Conservation (phyloP, 768 basidiomycete genomes). For the Suillus subluteus region DNA sequence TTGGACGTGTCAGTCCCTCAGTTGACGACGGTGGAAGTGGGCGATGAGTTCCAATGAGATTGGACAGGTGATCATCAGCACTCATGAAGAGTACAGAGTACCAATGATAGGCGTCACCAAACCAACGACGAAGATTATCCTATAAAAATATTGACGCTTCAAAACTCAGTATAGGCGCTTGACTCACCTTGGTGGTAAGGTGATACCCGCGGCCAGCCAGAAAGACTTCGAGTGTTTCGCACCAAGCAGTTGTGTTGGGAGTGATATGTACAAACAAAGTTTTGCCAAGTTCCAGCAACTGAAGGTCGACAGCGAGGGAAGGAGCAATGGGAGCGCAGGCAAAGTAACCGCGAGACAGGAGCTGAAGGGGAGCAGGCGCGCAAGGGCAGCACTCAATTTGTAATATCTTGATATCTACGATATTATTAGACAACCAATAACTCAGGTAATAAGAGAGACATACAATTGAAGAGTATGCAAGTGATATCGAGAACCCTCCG, state of each 20-base stretch:
- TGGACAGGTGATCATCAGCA: constrained; percentile 28
- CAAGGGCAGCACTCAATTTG: constrained; percentile 4
- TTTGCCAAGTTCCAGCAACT: constrained; percentile 31
- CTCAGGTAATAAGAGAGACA: background rate
- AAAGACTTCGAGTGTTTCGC: constrained; percentile 30
- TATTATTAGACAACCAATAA: background rate
- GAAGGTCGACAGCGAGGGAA: constrained; percentile 35
- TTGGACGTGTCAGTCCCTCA: background rate
- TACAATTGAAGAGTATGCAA: constrained; percentile 4
- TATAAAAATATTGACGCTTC: constrained; percentile 11
- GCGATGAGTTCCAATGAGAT: constrained; percentile 15
- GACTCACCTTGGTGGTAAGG: background rate
- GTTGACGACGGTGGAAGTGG: background rate
- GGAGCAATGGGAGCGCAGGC: constrained; percentile 33
- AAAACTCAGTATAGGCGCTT: background rate
- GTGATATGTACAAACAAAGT: constrained; percentile 30
- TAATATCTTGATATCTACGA: constrained; percentile 7
- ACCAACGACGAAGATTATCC: constrained; percentile 27
- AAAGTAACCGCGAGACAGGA: constrained; percentile 29
- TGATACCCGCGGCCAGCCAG: constrained; percentile 23
- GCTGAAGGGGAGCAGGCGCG: constrained; percentile 24
- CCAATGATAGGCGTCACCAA: constrained; percentile 31
- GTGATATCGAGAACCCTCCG: background rate
- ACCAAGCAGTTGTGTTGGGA: constrained; percentile 33
- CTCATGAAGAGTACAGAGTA: constrained; percentile 22